Conservation (phyloP, 2,329 filamentous ascomycete species). For the Ramularia endophylla region DNA sequence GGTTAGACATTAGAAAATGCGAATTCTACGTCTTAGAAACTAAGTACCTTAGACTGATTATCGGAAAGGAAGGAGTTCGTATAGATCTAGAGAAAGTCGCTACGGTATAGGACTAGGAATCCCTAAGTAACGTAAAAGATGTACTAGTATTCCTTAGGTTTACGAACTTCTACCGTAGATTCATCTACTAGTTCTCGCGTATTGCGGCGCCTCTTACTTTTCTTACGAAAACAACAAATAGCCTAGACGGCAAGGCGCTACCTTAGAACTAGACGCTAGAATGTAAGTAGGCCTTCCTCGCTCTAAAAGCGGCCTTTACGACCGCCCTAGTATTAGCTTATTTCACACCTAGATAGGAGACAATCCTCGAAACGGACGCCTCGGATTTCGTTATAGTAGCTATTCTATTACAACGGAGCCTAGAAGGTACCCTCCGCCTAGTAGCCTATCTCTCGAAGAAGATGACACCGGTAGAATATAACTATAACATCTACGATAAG, state of each 20-base stretch:
- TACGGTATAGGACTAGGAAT: background rate
- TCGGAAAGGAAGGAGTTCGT: background rate
- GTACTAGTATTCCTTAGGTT: background rate
- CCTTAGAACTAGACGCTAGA: background rate
- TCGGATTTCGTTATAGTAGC: no score
- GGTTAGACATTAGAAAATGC: no score
- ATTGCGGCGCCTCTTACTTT: background rate
- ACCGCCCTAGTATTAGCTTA: background rate
- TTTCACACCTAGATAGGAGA: no score
- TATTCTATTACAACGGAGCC: background rate
- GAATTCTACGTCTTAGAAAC: no score
- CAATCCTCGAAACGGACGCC: no score
- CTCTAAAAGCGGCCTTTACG: background rate
- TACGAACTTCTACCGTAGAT: no score
- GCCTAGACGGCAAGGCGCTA: background rate
- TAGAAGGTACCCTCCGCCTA: background rate
- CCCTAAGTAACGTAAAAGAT: background rate
- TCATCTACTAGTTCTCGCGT: no score
- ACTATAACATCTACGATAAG: no score
- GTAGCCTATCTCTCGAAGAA: background rate
- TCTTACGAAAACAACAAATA: background rate
- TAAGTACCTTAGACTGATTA: constrained; percentile 1
- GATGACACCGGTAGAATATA: background rate
- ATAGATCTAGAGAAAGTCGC: background rate
- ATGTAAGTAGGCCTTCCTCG: background rate